Conservation (phyloP, 2,329 filamentous ascomycete genomes). For the Macrophomina pseudophaseolina region DNA sequence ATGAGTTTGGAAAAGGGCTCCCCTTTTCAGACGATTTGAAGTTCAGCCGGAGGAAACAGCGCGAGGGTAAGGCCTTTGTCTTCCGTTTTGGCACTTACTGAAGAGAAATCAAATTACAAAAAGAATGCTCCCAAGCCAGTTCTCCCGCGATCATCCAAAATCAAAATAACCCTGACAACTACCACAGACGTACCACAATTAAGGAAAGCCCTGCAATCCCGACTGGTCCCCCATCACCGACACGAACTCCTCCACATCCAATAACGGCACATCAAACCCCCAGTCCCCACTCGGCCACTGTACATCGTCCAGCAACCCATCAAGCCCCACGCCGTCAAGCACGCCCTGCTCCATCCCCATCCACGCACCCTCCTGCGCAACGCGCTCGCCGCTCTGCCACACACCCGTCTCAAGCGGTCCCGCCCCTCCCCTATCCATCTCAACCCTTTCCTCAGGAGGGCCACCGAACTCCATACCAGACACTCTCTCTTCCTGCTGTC, state of each 20-base stretch:
- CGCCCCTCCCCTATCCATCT: too few relatives aligned
- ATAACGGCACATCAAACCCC: background rate
- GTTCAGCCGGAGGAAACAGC: too few relatives aligned
- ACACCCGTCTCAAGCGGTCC: too few relatives aligned
- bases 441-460: too few relatives aligned
- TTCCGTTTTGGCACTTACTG: too few relatives aligned
- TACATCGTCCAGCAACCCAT: background rate
- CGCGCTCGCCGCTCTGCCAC: background rate
- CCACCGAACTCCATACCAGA: background rate
- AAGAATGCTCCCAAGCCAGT: too few relatives aligned
- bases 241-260: conserved; percentile 15
- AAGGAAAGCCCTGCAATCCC: background rate
- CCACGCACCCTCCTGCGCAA: background rate
- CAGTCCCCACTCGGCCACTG: conserved; percentile 5
- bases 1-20: too few relatives aligned
- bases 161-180: too few relatives aligned
- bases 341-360: background rate
- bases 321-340: background rate
- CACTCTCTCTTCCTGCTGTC: background rate
- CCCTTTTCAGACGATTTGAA: too few relatives aligned
- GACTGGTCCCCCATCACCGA: background rate
- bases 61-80: too few relatives aligned
- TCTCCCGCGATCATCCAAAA: too few relatives aligned
- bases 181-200: background rate
- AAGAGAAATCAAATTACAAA: too few relatives aligned